Base-by-base conservation (phyloP, 164 flowering plant genomes). In the Hamamelis virginiana region DNA sequence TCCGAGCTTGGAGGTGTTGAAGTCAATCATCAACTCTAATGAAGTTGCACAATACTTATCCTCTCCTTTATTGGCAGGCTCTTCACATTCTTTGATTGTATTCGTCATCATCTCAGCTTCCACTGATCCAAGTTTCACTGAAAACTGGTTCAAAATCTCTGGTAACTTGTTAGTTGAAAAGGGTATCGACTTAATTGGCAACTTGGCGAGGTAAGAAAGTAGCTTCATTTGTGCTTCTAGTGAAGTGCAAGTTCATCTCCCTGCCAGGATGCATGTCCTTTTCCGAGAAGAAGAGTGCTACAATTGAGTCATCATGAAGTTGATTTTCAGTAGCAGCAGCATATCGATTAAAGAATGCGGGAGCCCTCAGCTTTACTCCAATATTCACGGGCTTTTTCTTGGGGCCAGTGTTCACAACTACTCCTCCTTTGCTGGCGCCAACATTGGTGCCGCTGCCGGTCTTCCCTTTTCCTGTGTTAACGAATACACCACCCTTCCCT, bases 1-100 rank as follows among this genome's bases (percentile, higher is more conserved):
- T 25, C 85, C 84, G 10, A 84, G 80, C 77, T 76, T 78, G 8
- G 85, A 78, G 25, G 76, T 78, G 69, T 75, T 71, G 70, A 71
- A 84, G 59, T 84, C 84, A 8, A 84, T 51, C 84, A 84, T 84
- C 1, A 83, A 76, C 59, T 84, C 85, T 23, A 82, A 65, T 4
- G 87, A 82, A 13, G 85, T 82, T 26, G 85, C 85, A 28, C 87
- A 84, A 38, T 69, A 78, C 73, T 84, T 82, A 9, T 78, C 82
- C 72, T 84, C 87, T 21, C 84, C 85, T 52, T 64, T 57, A 5
- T 72, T 71, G 15, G 46, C 76, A 0, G 79, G 73, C 11, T 46
- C 66, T 56, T 84, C 85, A 23, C 87, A 84, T 65, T 82, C 76
- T 8, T 73, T 33, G 19, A 84, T 71, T 33, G 87, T 80, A 23